These are phyloP conservation scores for Geosmithia putterillii DNA, from an alignment of 2,329 filamentous ascomycete species.

Conservation along the genomic window DNA sequence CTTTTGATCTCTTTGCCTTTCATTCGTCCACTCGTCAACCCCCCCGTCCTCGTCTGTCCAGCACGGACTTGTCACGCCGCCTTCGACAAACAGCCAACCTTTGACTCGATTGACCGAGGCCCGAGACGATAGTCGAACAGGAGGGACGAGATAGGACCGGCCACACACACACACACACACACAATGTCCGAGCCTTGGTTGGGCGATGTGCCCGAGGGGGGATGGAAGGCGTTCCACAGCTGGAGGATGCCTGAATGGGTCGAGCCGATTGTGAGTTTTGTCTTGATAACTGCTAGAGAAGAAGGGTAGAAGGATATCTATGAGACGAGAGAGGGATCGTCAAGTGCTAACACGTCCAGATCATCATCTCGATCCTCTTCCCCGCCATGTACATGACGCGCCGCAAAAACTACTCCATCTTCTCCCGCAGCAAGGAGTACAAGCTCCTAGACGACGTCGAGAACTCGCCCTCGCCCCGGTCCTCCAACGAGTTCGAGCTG, in stretches of 20 bases:
- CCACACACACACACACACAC: too few species aligned
- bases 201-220: slow-evolving; percentile 8
- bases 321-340: too few species aligned
- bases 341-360: slow-evolving; percentile 9
- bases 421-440: slow-evolving; percentile 5
- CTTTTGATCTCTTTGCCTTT: too few species aligned
- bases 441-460: slow-evolving; percentile 12
- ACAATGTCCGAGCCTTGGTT: too few species aligned
- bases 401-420: slow-evolving; percentile 19
- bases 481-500: slow-evolving; percentile 9
- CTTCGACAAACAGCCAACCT: too few species aligned
- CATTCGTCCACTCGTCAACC: background rate
- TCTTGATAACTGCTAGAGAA: background rate
- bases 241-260: slow-evolving; percentile 19
- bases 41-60: too few species aligned
- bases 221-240: slow-evolving; percentile 11
- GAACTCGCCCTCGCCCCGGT: slow-evolving; percentile 6
- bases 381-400: slow-evolving; percentile 23
- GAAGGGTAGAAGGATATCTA: too few species aligned
- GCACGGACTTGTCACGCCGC: too few species aligned
- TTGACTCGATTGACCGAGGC: too few species aligned
- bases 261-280: slow-evolving; percentile 16
- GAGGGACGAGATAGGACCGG: too few species aligned
- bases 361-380: slow-evolving; percentile 22
- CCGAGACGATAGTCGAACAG: too few species aligned